These are phyloP conservation scores for Arabidopsis arenosa DNA, from an alignment of 345 rosid species.

Conservation along the genomic window DNA sequence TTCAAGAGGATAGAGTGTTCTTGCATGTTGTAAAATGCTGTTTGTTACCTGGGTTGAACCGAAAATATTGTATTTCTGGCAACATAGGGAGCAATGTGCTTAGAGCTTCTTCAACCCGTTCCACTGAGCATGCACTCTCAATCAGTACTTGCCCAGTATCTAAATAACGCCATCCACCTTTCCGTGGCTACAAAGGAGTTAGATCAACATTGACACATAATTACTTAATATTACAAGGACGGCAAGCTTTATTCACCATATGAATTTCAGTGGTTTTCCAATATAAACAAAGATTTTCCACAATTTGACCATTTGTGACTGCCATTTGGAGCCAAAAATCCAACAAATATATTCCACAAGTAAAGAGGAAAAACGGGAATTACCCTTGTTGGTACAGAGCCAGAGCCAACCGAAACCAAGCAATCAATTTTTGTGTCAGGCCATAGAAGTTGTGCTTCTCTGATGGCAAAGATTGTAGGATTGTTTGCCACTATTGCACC, in stretches of 20 bases:
- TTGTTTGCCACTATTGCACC: conserved; percentile 99
- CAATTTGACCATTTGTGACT: conserved; percentile 8
- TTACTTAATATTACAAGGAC: conserved; percentile 14
- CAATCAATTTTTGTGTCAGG: conserved; percentile 96
- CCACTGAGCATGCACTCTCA: conserved; percentile 99
- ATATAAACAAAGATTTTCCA: conserved; percentile 6
- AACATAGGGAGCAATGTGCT: conserved; percentile 94
- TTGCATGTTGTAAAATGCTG: conserved; percentile 27
- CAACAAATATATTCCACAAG: background rate
- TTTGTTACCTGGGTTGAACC: conserved; percentile 84
- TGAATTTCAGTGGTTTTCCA: conserved; percentile 5
- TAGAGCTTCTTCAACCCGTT: conserved; percentile 96
- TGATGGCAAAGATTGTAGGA: conserved; percentile 88
- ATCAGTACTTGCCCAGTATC: conserved; percentile 98
- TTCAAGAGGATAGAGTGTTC: conserved; percentile 14
- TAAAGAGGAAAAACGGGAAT: conserved; percentile 24
- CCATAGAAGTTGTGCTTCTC: conserved; percentile 99
- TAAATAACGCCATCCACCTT: conserved; percentile 98
- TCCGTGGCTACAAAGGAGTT: conserved; percentile 63
- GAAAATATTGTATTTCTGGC: conserved; percentile 89
- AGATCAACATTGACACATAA: conserved; percentile 19
- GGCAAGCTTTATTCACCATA: background rate
- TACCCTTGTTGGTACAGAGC: conserved; percentile 98
- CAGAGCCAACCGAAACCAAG: conserved; percentile 94
- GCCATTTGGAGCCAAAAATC: conserved; percentile 6